phyloP scores from a whole-genome alignment of 805 yeast species.

The Candida verbasci region DNA sequence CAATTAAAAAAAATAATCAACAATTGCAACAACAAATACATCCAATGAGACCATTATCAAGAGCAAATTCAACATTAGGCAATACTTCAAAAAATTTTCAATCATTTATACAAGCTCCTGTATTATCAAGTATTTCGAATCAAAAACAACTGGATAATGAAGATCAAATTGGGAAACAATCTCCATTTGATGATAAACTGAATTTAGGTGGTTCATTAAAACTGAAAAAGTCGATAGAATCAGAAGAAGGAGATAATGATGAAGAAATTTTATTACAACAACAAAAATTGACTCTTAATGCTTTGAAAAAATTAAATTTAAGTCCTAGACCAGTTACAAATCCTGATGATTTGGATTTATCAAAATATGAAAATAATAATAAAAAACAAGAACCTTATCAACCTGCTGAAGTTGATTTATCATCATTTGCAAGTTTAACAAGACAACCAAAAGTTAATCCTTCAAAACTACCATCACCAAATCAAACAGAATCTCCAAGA shows the following conservation, averaged over 20 bases:
- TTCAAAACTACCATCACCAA: slow-evolving; percentile 3
- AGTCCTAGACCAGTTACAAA: slow-evolving; percentile 36
- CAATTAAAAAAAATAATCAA: slow-evolving; percentile 7
- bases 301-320: slow-evolving; percentile 38
- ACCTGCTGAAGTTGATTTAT: slow-evolving; percentile 44
- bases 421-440: slow-evolving; percentile 41
- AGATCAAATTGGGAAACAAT: slow-evolving; percentile 35
- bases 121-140: slow-evolving; percentile 32
- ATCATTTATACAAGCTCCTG: slow-evolving; percentile 44
- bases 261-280: slow-evolving; percentile 38
- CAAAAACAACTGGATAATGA: slow-evolving; percentile 25
- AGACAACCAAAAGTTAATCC: slow-evolving; percentile 31
- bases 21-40: slow-evolving; percentile 6
- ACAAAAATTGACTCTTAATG: slow-evolving; percentile 39
- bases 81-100: slow-evolving; percentile 31
- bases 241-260: slow-evolving; percentile 12
- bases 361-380: slow-evolving; percentile 4
- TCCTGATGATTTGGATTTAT: slow-evolving; percentile 16
- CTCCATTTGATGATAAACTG: slow-evolving; percentile 30
- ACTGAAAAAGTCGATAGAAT: slow-evolving; percentile 1
- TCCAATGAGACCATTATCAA: slow-evolving; percentile 4
- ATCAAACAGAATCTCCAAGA: not conserved
- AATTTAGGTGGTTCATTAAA: slow-evolving; percentile 2
- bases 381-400: slow-evolving; percentile 30
- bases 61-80: slow-evolving; percentile 18